A percentile compares a stretch with the other conserved stretches of the same genome.
Conservation (phyloP, 1,284 basidiomycete species). For the Lentinula novae-zelandiae region DNA sequence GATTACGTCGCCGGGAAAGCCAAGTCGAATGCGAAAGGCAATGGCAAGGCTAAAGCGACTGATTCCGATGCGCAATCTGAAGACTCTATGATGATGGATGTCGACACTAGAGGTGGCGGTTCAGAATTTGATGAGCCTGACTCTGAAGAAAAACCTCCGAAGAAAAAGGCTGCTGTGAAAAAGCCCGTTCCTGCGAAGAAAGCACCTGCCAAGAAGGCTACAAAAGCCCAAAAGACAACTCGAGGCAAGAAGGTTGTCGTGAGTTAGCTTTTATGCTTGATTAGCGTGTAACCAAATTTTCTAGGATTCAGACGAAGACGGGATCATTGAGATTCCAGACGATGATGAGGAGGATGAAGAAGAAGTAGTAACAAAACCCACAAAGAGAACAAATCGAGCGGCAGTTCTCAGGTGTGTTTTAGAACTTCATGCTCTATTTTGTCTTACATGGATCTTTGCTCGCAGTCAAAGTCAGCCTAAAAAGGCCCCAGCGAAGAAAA, state of each 20-base stretch:
- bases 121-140: conserved; percentile 50
- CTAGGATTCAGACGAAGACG: conserved; percentile 37
- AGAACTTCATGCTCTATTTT: conserved; percentile 14
- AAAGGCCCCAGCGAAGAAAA: conserved; percentile 60
- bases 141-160: conserved; percentile 36
- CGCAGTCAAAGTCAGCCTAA: conserved; percentile 38
- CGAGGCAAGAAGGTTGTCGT: conserved; percentile 49
- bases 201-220: conserved; percentile 27
- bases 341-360: conserved; percentile 55
- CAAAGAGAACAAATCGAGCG: conserved; percentile 62
- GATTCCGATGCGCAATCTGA: conserved; percentile 55
- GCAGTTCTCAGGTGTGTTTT: conserved; percentile 54
- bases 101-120: conserved; percentile 42
- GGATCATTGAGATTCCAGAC: conserved; percentile 37
- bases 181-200: conserved; percentile 44
- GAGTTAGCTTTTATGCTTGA: conserved; percentile 12
- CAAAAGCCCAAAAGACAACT: conserved; percentile 22
- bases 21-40: conserved; percentile 41
- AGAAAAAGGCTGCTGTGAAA: conserved; percentile 28
- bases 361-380: conserved; percentile 40
- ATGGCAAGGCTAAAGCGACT: conserved; percentile 49
- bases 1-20: conserved; percentile 41
- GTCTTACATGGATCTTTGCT: not conserved
- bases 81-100: conserved; percentile 80
- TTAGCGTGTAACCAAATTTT: not conserved